These are phyloP conservation scores for Kazachstania martiniae DNA, from an alignment of 805 yeast species.

Conservation along the genomic window DNA sequence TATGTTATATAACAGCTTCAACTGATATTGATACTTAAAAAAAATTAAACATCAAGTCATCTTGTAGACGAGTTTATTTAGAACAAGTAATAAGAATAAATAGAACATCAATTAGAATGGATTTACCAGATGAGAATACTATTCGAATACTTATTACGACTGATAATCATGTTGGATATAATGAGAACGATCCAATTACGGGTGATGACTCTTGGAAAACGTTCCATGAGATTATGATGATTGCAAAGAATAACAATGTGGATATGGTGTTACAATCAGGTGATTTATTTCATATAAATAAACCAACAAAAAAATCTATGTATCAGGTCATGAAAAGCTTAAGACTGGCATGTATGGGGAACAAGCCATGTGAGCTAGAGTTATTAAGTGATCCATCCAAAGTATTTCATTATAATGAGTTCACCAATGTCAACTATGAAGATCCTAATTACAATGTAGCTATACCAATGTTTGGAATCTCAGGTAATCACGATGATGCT, in stretches of 20 bases:
- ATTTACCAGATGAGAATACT: slow-evolving; percentile 39
- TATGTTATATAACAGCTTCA: too few relatives aligned
- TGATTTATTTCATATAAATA: slow-evolving; percentile 82
- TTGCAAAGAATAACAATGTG: slow-evolving; percentile 61
- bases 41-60: background rate
- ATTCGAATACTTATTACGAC: slow-evolving; percentile 76
- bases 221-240: slow-evolving; percentile 67
- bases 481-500: slow-evolving; percentile 96
- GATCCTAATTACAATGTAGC: slow-evolving; percentile 86
- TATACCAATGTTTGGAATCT: slow-evolving; percentile 82
- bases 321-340: slow-evolving; percentile 70
- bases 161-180: slow-evolving; percentile 93
- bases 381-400: slow-evolving; percentile 66
- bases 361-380: slow-evolving; percentile 77
- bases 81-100: too few relatives aligned
- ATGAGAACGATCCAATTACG: slow-evolving; percentile 78
- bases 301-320: slow-evolving; percentile 78
- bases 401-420: slow-evolving; percentile 47
- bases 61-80: background rate
- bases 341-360: slow-evolving; percentile 68
- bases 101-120: too few relatives aligned
- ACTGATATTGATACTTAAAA: too few relatives aligned
- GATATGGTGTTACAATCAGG: slow-evolving; percentile 91
- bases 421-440: slow-evolving; percentile 71
- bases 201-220: slow-evolving; percentile 87